phyloP scores from a whole-genome alignment of 192 early-diverging fungal genomes.

The Linnemannia hyalina region DNA sequence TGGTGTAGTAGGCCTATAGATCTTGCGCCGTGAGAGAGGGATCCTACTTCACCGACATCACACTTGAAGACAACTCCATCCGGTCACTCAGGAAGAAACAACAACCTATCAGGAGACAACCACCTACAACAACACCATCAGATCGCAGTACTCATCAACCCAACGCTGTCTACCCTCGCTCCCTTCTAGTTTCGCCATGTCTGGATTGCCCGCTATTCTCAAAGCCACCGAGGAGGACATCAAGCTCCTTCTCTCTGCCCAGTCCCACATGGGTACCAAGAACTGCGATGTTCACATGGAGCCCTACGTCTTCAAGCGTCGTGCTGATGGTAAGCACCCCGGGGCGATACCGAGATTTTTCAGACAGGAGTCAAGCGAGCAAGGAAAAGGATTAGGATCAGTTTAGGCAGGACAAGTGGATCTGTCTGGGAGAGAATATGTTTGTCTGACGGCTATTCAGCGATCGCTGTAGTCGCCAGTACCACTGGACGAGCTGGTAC shows the following conservation, averaged over 20 bases:
- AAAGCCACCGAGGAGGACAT: slow-evolving; percentile 94
- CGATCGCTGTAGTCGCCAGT: neutral
- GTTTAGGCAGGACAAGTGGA: neutral
- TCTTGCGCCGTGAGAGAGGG: neutral
- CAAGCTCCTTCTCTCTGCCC: slow-evolving; percentile 94
- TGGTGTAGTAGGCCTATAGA: neutral
- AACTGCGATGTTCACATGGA: slow-evolving; percentile 96
- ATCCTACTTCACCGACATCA: neutral
- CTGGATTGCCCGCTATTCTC: slow-evolving; percentile 61
- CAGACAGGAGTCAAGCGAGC: neutral
- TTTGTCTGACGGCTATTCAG: neutral
- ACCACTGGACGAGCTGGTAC: neutral
- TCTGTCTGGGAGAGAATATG: neutral
- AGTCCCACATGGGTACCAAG: slow-evolving; percentile 98
- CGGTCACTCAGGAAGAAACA: neutral
- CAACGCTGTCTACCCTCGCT: neutral
- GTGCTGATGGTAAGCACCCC: slow-evolving; percentile 83
- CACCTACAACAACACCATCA: neutral
- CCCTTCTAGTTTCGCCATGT: slow-evolving; percentile 45
- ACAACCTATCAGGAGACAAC: neutral
- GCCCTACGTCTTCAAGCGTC: slow-evolving; percentile 97
- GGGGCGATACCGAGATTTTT: neutral
- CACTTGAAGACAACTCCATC: no score
- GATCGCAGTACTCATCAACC: slow-evolving; percentile 3
- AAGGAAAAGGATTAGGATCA: neutral